Evolutionary conservation across 2,329 filamentous ascomycete species (phyloP).

Genomic region (Hawksworthiomyces lignivorus): DNA sequence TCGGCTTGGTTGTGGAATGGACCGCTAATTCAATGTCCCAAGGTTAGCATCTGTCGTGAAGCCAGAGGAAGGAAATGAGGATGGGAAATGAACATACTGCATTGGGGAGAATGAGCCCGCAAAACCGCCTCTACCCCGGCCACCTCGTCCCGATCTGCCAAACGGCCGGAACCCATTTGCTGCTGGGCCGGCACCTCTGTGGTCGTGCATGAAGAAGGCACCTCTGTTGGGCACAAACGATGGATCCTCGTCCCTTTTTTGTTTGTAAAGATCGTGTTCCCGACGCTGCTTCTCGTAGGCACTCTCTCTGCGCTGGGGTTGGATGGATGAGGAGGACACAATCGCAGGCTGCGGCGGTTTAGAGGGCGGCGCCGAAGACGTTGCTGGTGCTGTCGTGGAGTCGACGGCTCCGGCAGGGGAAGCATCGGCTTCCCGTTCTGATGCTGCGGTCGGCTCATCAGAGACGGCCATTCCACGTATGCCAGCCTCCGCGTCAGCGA

Average conservation of each 20-base stretch:
- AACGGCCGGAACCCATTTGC: constrained; percentile 71
- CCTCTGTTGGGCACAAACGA: constrained; percentile 91
- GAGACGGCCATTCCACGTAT: constrained; percentile 43
- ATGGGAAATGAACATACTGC: constrained; percentile 34
- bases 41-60: neutral
- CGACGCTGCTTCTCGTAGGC: constrained; percentile 65
- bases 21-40: no score
- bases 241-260: constrained; percentile 79
- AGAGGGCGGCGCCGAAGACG: neutral
- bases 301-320: constrained; percentile 33
- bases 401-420: no score
- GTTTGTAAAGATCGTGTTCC: constrained; percentile 87
- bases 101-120: constrained; percentile 52
- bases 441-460: neutral
- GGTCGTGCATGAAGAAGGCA: constrained; percentile 96
- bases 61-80: neutral
- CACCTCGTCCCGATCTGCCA: constrained; percentile 53
- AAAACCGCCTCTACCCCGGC: constrained; percentile 48
- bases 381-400: neutral
- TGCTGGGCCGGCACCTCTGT: constrained; percentile 68
- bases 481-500: constrained; percentile 52
- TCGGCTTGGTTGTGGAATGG: constrained; percentile 33
- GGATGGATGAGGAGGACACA: constrained; percentile 11
- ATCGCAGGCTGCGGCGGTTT: constrained; percentile 29
- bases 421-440: no score